phyloP scores from a whole-genome alignment of 306 rosid genomes.

The Chamaecrista fasciculata region DNA sequence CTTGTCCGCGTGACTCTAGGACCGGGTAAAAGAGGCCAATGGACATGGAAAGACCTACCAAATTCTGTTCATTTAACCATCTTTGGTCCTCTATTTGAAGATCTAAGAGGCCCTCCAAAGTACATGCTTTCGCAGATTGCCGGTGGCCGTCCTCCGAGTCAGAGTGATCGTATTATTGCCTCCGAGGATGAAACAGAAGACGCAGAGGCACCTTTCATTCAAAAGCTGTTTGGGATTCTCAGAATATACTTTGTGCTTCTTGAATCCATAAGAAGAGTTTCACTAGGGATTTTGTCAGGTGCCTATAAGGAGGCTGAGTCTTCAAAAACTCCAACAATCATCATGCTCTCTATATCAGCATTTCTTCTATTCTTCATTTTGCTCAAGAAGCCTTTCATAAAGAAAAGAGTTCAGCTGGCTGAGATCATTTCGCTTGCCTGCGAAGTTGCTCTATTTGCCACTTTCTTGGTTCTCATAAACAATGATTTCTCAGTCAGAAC shows the following conservation, averaged over 20 bases:
- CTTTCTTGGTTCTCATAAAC: constrained; percentile 45
- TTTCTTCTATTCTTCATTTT: constrained; percentile 82
- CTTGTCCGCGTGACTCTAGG: constrained; percentile 75
- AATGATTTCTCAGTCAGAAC: constrained; percentile 39
- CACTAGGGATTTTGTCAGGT: constrained; percentile 68
- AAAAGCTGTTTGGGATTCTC: constrained; percentile 87
- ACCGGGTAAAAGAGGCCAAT: constrained; percentile 92
- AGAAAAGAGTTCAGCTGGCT: constrained; percentile 82
- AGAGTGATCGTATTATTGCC: constrained; percentile 59
- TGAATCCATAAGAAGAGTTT: constrained; percentile 59
- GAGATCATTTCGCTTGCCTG: constrained; percentile 67
- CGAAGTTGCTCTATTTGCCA: constrained; percentile 59
- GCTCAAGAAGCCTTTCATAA: constrained; percentile 90
- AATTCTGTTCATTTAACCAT: constrained; percentile 49
- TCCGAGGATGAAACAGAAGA: constrained; percentile 95
- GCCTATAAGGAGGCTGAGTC: constrained; percentile 39
- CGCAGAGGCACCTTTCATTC: constrained; percentile 89
- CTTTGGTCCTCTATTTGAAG: constrained; percentile 84
- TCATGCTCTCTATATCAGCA: constrained; percentile 57
- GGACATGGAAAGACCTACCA: constrained; percentile 76
- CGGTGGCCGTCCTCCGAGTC: constrained; percentile 38
- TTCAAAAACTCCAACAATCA: constrained; percentile 44
- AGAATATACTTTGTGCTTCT: constrained; percentile 77
- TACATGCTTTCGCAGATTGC: constrained; percentile 93
- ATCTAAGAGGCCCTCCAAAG: constrained; percentile 91